These are phyloP conservation scores for Lepiota subincarnata DNA, from an alignment of 768 basidiomycete genomes.

Conservation along the genomic window DNA sequence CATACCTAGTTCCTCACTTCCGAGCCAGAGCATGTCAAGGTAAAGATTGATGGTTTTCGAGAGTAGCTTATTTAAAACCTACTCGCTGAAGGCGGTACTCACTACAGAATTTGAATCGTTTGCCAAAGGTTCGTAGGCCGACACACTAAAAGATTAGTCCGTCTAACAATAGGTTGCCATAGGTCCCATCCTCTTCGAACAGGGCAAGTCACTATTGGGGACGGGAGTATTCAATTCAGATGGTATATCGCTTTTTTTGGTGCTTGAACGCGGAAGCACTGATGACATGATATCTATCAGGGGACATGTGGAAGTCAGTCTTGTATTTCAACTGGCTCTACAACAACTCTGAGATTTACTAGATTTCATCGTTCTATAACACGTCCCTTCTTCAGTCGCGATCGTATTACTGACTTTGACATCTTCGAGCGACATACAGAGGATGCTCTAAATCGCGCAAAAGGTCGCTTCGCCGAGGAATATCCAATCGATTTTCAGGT, in stretches of 20 bases:
- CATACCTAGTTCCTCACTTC: conserved; percentile 24
- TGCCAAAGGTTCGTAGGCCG: conserved; percentile 30
- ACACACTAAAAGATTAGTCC: not conserved
- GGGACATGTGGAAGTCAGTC: conserved; percentile 65
- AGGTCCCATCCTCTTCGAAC: conserved; percentile 25
- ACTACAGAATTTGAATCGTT: conserved; percentile 43
- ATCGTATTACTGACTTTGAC: conserved; percentile 58
- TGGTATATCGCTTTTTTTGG: conserved; percentile 28
- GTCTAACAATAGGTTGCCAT: conserved; percentile 1
- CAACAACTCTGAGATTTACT: not conserved
- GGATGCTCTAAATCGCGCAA: conserved; percentile 39
- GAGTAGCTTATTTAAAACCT: not conserved
- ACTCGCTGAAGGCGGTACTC: conserved; percentile 28
- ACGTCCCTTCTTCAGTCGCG: conserved; percentile 65
- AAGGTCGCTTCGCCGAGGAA: conserved; percentile 35
- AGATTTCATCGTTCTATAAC: conserved; percentile 65
- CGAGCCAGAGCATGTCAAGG: conserved; percentile 31
- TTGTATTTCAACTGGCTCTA: not conserved
- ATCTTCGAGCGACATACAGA: conserved; percentile 54
- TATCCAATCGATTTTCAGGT: conserved; percentile 61
- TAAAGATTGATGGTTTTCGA: not conserved
- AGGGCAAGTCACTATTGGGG: conserved; percentile 38
- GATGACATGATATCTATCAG: conserved; percentile 22
- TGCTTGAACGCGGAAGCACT: not conserved
- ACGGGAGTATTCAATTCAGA: conserved; percentile 59